Base-by-base conservation (phyloP, 2,329 filamentous ascomycete genomes). In the Ophiostoma triangulosporum region DNA sequence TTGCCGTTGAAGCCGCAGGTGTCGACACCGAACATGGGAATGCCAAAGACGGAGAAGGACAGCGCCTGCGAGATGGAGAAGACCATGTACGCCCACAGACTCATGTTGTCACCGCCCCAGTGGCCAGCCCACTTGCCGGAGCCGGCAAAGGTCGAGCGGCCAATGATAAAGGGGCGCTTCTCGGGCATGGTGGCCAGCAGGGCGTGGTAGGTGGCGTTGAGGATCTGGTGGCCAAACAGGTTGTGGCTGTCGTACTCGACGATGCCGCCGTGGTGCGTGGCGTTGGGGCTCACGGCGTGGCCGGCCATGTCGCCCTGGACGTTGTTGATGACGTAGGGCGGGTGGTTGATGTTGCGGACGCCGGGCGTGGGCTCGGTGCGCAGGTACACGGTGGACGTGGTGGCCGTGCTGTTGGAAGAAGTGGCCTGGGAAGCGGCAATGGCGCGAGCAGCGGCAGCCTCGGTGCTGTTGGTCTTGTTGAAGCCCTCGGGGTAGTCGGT, bases 201-300 rank as follows among this genome's bases (percentile, higher is more conserved):
- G 54, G 80, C 85, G 48, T 83, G 70, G 63, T 88, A 88, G 0
- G 88, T 93, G 9, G 86, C 84, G 56, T 85, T 84, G 54, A 88
- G 72, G 59, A 90, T 86, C 64, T 84, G 80, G 61, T 86, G 76
- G 0, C 86, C 86, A 62, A 75, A 91, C 1, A 93, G 68, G 62
- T 87, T 93, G 72, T 95, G 88, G 26, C 87, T 63, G 63, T 94
- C 87, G 63, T 95, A 95, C 63, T 94, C 84, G 38, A 78, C 65
- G 1, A 79, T 72, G 4, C 86, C 86, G 60, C 87, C 84, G 46
- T 77, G 71, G 62, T 93, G 86, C 2, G 84, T 88, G 0, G 87
- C 83, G 61, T 93, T 88, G 0, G 86, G 86, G 56, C 79, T 81
- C 26, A 90, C 74, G 1, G 86, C 85, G 60, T 87, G 80, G 2